A percentile compares a stretch with the other conserved stretches of the same genome.
phyloP scores from a whole-genome alignment of 345 rosid species.

The Lumnitzera littorea region DNA sequence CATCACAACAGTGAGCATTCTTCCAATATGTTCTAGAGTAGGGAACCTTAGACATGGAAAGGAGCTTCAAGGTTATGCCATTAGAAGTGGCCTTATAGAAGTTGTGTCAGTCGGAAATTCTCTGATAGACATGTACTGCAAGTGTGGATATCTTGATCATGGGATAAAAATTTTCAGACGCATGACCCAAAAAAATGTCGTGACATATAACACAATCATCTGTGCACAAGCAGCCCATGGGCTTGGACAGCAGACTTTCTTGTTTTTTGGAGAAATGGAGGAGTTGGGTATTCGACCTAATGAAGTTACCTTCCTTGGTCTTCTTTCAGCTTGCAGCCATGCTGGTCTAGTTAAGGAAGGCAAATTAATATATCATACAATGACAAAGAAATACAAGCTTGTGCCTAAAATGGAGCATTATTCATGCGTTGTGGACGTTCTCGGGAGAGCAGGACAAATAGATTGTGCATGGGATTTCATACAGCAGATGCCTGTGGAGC shows the following conservation, averaged over 20 bases:
- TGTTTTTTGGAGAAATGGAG: constrained; percentile 36
- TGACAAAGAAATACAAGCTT: constrained; percentile 24
- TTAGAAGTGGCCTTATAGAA: constrained; percentile 22
- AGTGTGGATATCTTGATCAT: constrained; percentile 35
- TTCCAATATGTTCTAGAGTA: constrained; percentile 37
- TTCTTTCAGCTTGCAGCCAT: constrained; percentile 48
- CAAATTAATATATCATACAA: constrained; percentile 24
- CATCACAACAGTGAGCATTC: constrained; percentile 33
- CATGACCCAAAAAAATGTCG: constrained; percentile 28
- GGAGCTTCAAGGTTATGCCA: constrained; percentile 48
- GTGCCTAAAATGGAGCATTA: constrained; percentile 36
- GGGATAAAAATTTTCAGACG: constrained; percentile 28
- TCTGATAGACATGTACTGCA: constrained; percentile 46
- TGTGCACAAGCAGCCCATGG: constrained; percentile 44
- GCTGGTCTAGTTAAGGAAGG: constrained; percentile 39
- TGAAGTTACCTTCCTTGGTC: constrained; percentile 37
- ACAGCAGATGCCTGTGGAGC: constrained; percentile 34
- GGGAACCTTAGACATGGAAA: constrained; percentile 34
- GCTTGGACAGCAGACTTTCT: constrained; percentile 21
- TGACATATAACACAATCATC: constrained; percentile 46
- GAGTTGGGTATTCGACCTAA: constrained; percentile 27
- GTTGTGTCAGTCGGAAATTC: constrained; percentile 34
- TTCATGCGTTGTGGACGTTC: constrained; percentile 52
- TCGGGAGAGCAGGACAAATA: constrained; percentile 38
- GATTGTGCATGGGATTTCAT: constrained; percentile 28